Conservation (phyloP, 345 rosid species). For the Balakata baccata region DNA sequence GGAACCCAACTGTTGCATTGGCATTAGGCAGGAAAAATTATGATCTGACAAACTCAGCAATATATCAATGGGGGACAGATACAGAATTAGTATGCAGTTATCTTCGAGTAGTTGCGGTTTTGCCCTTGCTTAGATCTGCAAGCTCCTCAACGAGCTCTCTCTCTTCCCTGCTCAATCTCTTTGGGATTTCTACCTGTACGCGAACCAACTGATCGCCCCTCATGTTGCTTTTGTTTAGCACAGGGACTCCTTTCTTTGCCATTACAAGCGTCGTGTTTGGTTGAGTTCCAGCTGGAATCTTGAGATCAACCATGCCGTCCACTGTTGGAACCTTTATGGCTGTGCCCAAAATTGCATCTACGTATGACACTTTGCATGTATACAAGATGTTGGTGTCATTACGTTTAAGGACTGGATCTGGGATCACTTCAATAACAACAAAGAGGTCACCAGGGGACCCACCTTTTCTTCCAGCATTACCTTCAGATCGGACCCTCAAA, state of each 20-base stretch:
- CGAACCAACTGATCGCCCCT: slow-evolving; percentile 97
- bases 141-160: slow-evolving; percentile 82
- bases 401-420: slow-evolving; percentile 79
- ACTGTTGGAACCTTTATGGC: slow-evolving; percentile 81
- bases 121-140: slow-evolving; percentile 82
- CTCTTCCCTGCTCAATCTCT: slow-evolving; percentile 82
- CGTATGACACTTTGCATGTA: slow-evolving; percentile 82
- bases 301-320: slow-evolving; percentile 92
- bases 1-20: not conserved
- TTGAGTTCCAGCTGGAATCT: slow-evolving; percentile 90
- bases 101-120: slow-evolving; percentile 56
- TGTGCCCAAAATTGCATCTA: slow-evolving; percentile 90
- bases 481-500: slow-evolving; percentile 90
- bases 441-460: slow-evolving; percentile 93
- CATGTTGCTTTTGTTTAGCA: slow-evolving; percentile 77
- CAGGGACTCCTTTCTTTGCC: slow-evolving; percentile 94
- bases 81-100: slow-evolving; percentile 1
- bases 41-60: not conserved
- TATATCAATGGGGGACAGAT: not conserved
- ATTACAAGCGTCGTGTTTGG: slow-evolving; percentile 89
- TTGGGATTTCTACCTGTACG: slow-evolving; percentile 96
- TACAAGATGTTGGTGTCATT: slow-evolving; percentile 82
- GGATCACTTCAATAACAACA: slow-evolving; percentile 73
- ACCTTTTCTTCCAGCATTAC: slow-evolving; percentile 88
- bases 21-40: not conserved